Base-by-base conservation (phyloP, 768 basidiomycete genomes). In the Hemileccinum rubropunctum region DNA sequence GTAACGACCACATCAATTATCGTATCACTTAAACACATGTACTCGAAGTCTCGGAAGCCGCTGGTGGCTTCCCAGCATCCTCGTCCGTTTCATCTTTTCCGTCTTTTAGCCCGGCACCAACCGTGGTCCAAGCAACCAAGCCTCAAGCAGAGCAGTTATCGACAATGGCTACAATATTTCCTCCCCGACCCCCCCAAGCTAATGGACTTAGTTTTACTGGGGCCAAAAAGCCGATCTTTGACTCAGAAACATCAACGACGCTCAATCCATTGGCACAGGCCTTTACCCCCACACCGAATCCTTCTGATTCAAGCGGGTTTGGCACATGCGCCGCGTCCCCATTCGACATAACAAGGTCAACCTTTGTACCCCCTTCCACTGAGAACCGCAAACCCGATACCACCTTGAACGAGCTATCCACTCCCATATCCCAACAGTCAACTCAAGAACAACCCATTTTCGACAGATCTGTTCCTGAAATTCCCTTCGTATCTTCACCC, bases 191-290 rank as follows among this genome's bases (percentile, higher is more conserved):
- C 14, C 11, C 50, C 10, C 52, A 47, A 28, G 8, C 33, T 17
- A 46, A 47, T 18, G 49, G 21, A 23, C 23, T 39, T 40, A 1
- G 35, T 35, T 33, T 42, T 37, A 34, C 28, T 3, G 2, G 40
- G 27, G 6, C 35, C 11, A 51, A 47, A 26, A 42, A 47, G 15
- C 20, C 47, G 34, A 12, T n/a, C 12, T 42, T 40, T 33, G 33
- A 39, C 4, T 33, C 56, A 30, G 61, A 53, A 48, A 11, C 27
- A 12, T 49, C 45, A 4, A 21, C 50, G 14, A 56, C 36, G 18
- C 56, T 67, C 14, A 55, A 60, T n/a, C 58, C 57, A 33, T 51
- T 56, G 26, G 65, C 57, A 7, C 43, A 56, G 5, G 50, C 9
- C 0, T 67, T 63, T 35, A 45, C 44, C 23, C 63, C 51, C 3